Evolutionary conservation across 768 basidiomycete genomes (phyloP).

Genomic region (Xerocomellus dryophilus): DNA sequence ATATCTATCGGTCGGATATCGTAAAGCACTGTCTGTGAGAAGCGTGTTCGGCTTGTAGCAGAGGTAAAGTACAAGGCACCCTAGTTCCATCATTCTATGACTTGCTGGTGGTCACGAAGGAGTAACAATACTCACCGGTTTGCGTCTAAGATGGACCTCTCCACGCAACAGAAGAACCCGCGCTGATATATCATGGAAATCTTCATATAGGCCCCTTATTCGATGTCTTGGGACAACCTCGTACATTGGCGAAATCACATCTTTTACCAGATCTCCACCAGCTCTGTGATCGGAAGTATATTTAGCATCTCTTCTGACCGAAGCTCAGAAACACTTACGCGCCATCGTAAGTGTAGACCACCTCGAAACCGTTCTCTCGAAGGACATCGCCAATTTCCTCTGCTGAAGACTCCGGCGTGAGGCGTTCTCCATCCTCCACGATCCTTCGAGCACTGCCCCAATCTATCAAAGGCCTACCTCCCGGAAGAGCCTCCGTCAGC

Average conservation of each 20-base stretch:
- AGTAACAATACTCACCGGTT: constrained; percentile 31
- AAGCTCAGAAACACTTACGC: constrained; percentile 32
- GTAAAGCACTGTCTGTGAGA: constrained; percentile 32
- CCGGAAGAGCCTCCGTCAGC: constrained; percentile 12
- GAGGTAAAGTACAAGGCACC: constrained; percentile 36
- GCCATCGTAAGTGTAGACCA: constrained; percentile 40
- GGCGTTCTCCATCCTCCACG: constrained; percentile 20
- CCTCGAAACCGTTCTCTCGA: constrained; percentile 38
- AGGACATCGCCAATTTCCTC: constrained; percentile 34
- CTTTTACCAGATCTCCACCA: constrained; percentile 39
- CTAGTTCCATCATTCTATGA: constrained; percentile 14
- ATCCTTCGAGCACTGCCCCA: constrained; percentile 26
- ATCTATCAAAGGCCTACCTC: constrained; percentile 16
- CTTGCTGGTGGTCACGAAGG: background rate
- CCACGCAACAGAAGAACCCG: constrained; percentile 41
- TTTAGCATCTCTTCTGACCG: background rate
- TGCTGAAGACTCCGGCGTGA: constrained; percentile 22
- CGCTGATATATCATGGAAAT: constrained; percentile 32
- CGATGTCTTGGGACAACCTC: constrained; percentile 33
- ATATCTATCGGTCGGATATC: constrained; percentile 25
- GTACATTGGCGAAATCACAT: constrained; percentile 34
- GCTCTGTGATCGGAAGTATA: constrained; percentile 22
- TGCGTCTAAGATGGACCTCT: constrained; percentile 36
- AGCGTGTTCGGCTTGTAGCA: constrained; percentile 23
- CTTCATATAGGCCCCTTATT: constrained; percentile 40